Evolutionary conservation across 495 filamentous ascomycete species (phyloP), one percentile per base, ranked within the genome.

Genomic region (Penicillium silybi): DNA sequence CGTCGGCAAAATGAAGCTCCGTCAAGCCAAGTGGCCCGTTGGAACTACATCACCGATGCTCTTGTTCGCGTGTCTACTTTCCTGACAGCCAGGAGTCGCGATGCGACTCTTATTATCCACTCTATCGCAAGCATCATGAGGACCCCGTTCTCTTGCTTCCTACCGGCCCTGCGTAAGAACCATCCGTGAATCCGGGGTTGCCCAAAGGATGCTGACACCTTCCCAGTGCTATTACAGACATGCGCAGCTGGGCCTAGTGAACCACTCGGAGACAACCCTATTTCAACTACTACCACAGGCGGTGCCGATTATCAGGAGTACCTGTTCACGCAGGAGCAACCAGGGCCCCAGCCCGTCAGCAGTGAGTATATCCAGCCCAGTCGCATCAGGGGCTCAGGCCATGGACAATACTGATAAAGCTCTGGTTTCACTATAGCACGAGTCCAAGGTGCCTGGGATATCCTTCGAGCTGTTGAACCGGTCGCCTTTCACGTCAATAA

Each of bases 21-120:
- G 71, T 68, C 58, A 59, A 62, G 70, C 65, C 71, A 75, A 68
- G 71, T 75, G 71, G 69, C 71, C 69, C 59, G 62, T 67, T 62
- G 48, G 48, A 51, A 60, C 53, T 51, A 59, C 54, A 58, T 65
- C 56, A 64, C 52, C 37, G 16, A 46, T 46, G 38, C 46, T 41
- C 29, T 49, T 38, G 38, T 38, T 52, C 50, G 26, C 26, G 26
- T 4, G 26, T 29, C 7, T 29, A 9, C 29, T 13, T 40, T 42
- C 17, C 16, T 39, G 35, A 25, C 35, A 35, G 29, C 4, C 38
- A 44, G 38, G 54, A 45, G 65, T 70, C 73, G 71, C 67, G 61
- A 76, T 76, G 73, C 63, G 64, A 67, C 56, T 67, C 64, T 67
- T 50, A 62, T 44, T 61, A 32, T 44, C 44, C 8, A 54, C 41